Base-by-base conservation (phyloP, 306 rosid genomes). In the Amphicarpaea edgeworthii region DNA sequence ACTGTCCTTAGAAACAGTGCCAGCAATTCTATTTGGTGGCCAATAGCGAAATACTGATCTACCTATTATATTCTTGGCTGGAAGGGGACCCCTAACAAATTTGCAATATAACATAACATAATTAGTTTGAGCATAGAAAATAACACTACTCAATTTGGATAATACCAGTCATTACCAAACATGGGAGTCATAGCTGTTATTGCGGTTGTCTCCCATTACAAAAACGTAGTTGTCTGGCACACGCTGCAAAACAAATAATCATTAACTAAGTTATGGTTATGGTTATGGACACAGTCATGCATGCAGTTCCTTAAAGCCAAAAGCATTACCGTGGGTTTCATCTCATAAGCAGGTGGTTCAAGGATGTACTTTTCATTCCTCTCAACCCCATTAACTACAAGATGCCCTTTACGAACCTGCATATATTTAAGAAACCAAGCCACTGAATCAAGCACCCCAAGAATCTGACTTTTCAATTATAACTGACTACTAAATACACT, bases 141-240 rank as follows among this genome's bases (percentile, higher is more conserved):
- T 5, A 20, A 40, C 21, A 19, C 47, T 71, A 21, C 19, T 77
- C 24, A 8, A 73, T 66, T 32, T 15, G 42, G n/a, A 21, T 72
- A 19, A 38, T 32, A 71, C 65, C 12, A 42, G 11, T 2, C 68
- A 70, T 82, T 88, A 96, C 99, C 99, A 96, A 63, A 92, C 96
- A 74, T 92, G 99, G 20, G 99, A 96, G 70, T 96, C 99, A 2
- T 96, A 92, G 88, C 99, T 92, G 87, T 96, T 96, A 69, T 96
- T 96, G 78, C 99, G 93, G 83, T 96, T 96, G 84, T 96, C 99
- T 34, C 98, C 99, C 99, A 96, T 96, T 84, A 92, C 99, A 79
- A 96, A 95, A 8, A 96, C 96, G 3, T 84, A 83, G 66, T 89
- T 87, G 67, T 96, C 89, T 4, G 99, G 98, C 38, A 96, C 98